Base-by-base conservation (phyloP, 2,329 filamentous ascomycete genomes). In the Alternaria gansuensis region DNA sequence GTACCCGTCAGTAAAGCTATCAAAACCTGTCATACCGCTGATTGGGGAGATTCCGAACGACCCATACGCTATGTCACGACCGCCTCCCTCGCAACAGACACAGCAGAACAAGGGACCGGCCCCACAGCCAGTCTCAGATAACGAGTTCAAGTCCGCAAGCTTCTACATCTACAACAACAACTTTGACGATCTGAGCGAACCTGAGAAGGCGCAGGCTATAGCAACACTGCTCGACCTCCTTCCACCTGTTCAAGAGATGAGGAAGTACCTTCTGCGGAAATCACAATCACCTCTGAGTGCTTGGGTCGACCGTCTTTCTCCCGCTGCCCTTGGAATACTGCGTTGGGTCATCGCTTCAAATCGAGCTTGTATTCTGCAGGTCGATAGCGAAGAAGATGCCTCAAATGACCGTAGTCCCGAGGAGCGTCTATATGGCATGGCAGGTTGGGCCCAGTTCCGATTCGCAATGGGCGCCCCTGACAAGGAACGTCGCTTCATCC, bases 341-440 rank as follows among this genome's bases (percentile, higher is more conserved):
- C 85, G 91, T 51, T 97, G 93, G 93, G 91, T 97, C 60, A 86
- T 97, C 57, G 91, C 93, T 0, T 96, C 93, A 0, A 97, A 97
- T 69, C 84, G 92, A 44, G 94, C 93, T 0, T 93, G 89, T 67
- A 95, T 97, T 60, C 83, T 94, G 44, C 88, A 94, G 66, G 88
- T 95, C 14, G 87, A 89, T 41, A 77, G 73, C 8, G 59, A 66
- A 5, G 64, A 62, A 6, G 64, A 65, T 8, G 29, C 43, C 7
- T 10, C 45, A 8, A 60, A 61, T 17, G 64, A 62, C n/a, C 70
- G 66, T 53, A 80, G 74, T 53, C 76, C 72, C 31, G 78, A 80
- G 34, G 82, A 88, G 61, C 82, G 82, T 10, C 83, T 95, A 3
- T 80, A 79, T 24, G 89, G 88, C 0, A 87, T 94, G 79, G 70